A percentile compares a stretch with the other conserved stretches of the same genome.
phyloP scores from a whole-genome alignment of 306 rosid genomes.

The Lathyrus oleraceus region DNA sequence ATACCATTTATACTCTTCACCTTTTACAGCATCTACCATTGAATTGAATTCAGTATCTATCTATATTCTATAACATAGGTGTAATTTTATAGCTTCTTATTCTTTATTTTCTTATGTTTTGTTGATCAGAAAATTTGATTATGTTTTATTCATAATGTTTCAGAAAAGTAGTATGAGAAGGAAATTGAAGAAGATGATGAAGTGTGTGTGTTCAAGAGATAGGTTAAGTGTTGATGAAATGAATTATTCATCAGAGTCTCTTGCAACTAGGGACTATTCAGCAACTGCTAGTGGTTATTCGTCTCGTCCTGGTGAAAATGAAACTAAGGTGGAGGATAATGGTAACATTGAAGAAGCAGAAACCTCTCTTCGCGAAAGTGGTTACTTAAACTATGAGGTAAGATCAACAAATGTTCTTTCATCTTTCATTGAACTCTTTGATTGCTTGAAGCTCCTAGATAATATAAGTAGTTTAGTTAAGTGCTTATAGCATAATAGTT shows the following conservation, averaged over 20 bases:
- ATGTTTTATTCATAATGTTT: conserved; percentile 34
- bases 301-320: conserved; percentile 71
- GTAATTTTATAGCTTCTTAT: conserved; percentile 24
- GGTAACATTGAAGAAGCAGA: conserved; percentile 95
- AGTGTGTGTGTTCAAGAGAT: conserved; percentile 75
- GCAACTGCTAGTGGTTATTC: conserved; percentile 91
- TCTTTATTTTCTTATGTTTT: background rate
- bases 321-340: conserved; percentile 68
- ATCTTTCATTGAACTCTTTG: conserved; percentile 1
- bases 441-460: background rate
- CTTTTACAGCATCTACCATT: conserved; percentile 37
- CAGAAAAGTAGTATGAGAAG: conserved; percentile 58
- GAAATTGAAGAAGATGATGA: conserved; percentile 62
- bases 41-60: conserved; percentile 33
- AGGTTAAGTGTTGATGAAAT: conserved; percentile 58
- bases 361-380: conserved; percentile 88
- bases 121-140: conserved; percentile 34
- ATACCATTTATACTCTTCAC: conserved; percentile 28
- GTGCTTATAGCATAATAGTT: background rate
- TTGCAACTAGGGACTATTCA: conserved; percentile 91
- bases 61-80: conserved; percentile 40
- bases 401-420: conserved; percentile 13
- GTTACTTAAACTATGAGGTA: conserved; percentile 92
- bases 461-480: background rate
- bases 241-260: conserved; percentile 73